Conservation (phyloP, 2,329 filamentous ascomycete genomes). For the Talaromyces albobiverticillius region DNA sequence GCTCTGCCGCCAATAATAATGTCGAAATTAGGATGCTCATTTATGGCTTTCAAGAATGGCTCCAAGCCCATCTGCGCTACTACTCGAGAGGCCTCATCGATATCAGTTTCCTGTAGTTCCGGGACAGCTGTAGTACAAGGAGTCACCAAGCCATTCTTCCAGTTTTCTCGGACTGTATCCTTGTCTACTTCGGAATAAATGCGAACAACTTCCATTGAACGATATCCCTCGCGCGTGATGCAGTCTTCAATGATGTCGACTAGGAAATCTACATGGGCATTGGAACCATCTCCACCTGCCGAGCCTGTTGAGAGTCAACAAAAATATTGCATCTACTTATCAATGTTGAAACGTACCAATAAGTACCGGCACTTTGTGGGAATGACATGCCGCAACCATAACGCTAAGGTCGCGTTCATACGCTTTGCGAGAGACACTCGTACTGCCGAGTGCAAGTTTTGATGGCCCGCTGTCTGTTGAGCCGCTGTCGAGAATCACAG, state of each 20-base stretch:
- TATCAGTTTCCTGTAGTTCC: conserved; percentile 32
- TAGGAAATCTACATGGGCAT: conserved; percentile 42
- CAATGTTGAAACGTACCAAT: conserved; percentile 22
- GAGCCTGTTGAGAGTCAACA: conserved; percentile 25
- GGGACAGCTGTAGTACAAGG: conserved; percentile 46
- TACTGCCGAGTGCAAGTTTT: conserved; percentile 27
- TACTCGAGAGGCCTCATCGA: conserved; percentile 36
- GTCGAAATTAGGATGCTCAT: conserved; percentile 36
- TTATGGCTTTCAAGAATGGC: conserved; percentile 44
- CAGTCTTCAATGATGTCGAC: conserved; percentile 38
- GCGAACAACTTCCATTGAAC: conserved; percentile 24
- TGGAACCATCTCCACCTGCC: conserved; percentile 47
- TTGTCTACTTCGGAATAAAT: conserved; percentile 44
- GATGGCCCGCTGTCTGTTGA: conserved; percentile 28
- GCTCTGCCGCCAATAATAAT: conserved; percentile 46
- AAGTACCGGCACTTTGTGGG: conserved; percentile 37
- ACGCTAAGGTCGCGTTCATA: conserved; percentile 45
- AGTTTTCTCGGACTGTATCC: conserved; percentile 24
- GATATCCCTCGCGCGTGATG: conserved; percentile 23
- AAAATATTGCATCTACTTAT: no score
- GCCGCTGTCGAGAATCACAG: conserved; percentile 27
- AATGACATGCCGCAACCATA: conserved; percentile 34
- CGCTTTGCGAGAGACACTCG: conserved; percentile 34
- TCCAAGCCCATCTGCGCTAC: conserved; percentile 49
- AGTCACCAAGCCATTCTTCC: conserved; percentile 30